Percentiles rank a stretch among this genome's conserved stretches.
Conservation (phyloP, 441 rosid species). For the Pelargonium myrrhifolium region DNA sequence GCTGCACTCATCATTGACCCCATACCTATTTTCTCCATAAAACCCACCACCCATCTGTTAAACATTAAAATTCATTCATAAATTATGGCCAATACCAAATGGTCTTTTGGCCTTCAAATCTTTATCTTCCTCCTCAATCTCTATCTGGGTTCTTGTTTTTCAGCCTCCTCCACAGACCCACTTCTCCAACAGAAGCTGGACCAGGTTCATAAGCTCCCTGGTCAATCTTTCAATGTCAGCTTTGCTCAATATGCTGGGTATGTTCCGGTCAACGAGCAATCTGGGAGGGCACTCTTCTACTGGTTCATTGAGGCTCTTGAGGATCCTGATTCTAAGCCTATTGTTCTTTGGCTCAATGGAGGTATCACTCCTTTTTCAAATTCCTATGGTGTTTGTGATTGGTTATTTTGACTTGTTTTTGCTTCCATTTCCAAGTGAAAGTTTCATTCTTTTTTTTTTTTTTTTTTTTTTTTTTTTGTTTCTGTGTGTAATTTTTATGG, state of each 20-base stretch:
- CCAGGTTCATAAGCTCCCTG: constrained; percentile 58
- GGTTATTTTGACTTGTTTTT: too few relatives aligned
- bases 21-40: too few relatives aligned
- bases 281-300: constrained; percentile 80
- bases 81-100: constrained; percentile 36
- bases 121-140: constrained; percentile 21
- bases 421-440: too few relatives aligned
- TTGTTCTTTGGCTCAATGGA: constrained; percentile 94
- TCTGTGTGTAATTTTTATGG: too few relatives aligned
- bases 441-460: too few relatives aligned
- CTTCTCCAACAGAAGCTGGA: constrained; percentile 47
- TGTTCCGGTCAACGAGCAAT: constrained; percentile 51
- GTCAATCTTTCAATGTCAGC: constrained; percentile 50
- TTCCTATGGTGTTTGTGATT: not conserved
- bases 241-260: constrained; percentile 78
- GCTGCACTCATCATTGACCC: too few relatives aligned
- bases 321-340: constrained; percentile 79
- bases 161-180: constrained; percentile 21
- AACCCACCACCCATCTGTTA: too few relatives aligned
- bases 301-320: constrained; percentile 73
- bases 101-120: constrained; percentile 18
- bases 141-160: constrained; percentile 28
- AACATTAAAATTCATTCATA: not conserved
- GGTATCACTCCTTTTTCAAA: constrained; percentile 27
- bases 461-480: too few relatives aligned